Evolutionary conservation across 2,329 filamentous ascomycete genomes (phyloP).

Genomic region (Ophiostoma ips): DNA sequence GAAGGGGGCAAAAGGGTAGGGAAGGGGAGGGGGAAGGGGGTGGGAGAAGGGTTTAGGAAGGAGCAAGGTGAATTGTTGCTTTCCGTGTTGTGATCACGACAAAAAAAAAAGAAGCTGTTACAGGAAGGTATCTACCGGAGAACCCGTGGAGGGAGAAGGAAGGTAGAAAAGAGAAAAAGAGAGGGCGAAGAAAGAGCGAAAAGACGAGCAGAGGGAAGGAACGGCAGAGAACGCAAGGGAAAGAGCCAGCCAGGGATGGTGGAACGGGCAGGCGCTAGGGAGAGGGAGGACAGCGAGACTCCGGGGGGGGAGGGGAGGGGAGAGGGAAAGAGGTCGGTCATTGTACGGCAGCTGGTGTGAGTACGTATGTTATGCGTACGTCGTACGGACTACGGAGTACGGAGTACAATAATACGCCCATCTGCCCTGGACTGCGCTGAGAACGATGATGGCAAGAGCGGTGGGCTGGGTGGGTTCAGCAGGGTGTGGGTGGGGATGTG

Average conservation of each 20-base stretch:
- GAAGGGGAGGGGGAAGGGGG: too few relatives aligned
- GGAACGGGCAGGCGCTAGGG: background rate
- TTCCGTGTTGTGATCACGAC: background rate
- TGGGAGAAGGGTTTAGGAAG: background rate
- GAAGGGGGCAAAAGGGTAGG: too few relatives aligned
- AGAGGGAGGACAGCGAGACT: background rate
- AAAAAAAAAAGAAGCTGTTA: background rate
- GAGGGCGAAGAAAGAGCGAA: constrained; percentile 17
- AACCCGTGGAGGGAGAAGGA: background rate
- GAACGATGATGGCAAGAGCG: background rate
- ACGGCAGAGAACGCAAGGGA: constrained; percentile 1
- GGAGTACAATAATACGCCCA: too few relatives aligned
- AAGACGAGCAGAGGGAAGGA: background rate
- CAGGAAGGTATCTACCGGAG: background rate
- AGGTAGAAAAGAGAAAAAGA: background rate
- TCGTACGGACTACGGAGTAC: too few relatives aligned
- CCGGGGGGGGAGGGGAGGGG: background rate
- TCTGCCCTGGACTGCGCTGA: background rate
- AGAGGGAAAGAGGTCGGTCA: background rate
- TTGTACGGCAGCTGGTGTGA: background rate
- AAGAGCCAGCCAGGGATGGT: background rate
- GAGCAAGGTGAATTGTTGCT: background rate
- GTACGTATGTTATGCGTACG: too few relatives aligned
- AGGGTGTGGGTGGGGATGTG: too few relatives aligned
- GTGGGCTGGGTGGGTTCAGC: background rate